Percentiles rank a stretch among this genome's conserved stretches.
Conservation (phyloP, 768 basidiomycete species). For the Crucibulum laeve region DNA sequence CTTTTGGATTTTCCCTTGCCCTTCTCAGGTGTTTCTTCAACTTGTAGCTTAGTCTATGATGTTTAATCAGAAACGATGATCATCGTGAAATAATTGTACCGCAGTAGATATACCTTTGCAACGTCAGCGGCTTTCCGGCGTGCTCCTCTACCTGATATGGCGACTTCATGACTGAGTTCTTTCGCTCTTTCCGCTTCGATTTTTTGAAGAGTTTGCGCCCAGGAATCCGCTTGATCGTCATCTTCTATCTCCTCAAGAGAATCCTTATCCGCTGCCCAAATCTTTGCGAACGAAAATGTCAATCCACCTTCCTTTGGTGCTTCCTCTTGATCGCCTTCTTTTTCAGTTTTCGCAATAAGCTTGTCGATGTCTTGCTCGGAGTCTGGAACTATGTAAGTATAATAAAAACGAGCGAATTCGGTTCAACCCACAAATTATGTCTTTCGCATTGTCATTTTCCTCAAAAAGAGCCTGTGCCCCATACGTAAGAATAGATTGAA, state of each 20-base stretch:
- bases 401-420: neutral
- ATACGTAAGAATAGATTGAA: constrained; percentile 86
- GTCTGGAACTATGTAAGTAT: constrained; percentile 35
- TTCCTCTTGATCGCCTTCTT: constrained; percentile 56
- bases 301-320: constrained; percentile 45
- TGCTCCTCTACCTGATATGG: constrained; percentile 67
- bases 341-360: constrained; percentile 82
- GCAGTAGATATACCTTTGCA: constrained; percentile 29
- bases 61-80: constrained; percentile 3
- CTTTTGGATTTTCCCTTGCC: constrained; percentile 4
- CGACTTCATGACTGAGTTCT: constrained; percentile 37
- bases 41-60: constrained; percentile 7
- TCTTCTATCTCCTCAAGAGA: constrained; percentile 64
- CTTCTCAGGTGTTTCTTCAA: neutral
- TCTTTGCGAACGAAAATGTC: constrained; percentile 84
- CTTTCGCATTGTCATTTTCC: constrained; percentile 50
- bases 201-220: constrained; percentile 67
- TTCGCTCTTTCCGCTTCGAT: constrained; percentile 42
- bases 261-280: constrained; percentile 84
- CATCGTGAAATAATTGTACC: neutral
- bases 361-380: constrained; percentile 79
- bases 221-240: constrained; percentile 68
- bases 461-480: constrained; percentile 87
- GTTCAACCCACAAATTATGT: constrained; percentile 57
- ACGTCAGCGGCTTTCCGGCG: constrained; percentile 71